phyloP scores from a whole-genome alignment of 139 green algal genomes.

The Coelastrella sp. region DNA sequence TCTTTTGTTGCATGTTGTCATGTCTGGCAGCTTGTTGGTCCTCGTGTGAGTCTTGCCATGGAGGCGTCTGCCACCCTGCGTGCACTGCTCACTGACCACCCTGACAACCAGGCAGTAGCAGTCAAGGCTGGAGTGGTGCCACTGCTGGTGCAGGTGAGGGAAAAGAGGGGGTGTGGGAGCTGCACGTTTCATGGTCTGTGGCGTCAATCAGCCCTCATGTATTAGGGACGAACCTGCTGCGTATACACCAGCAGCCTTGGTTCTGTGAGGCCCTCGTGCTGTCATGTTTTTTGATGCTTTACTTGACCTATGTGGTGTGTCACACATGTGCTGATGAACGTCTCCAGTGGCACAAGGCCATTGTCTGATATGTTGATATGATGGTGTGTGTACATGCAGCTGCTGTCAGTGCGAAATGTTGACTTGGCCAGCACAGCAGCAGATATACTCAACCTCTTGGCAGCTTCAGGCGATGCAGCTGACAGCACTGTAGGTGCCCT shows the following conservation, averaged over 20 bases:
- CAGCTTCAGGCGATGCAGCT: constrained; percentile 10
- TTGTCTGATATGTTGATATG: too few relatives aligned
- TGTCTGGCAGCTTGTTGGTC: constrained; percentile 39
- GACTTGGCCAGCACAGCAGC: constrained; percentile 57
- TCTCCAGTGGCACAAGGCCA: too few relatives aligned
- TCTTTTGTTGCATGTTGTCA: neutral
- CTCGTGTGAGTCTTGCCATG: constrained; percentile 52
- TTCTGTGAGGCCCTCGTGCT: too few relatives aligned
- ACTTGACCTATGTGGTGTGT: too few relatives aligned
- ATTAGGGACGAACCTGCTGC: too few relatives aligned
- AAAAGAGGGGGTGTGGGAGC: too few relatives aligned
- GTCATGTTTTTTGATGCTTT: too few relatives aligned
- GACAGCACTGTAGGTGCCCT: neutral
- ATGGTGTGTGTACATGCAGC: too few relatives aligned
- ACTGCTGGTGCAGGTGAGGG: constrained; percentile 55
- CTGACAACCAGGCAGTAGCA: constrained; percentile 35
- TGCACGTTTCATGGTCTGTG: too few relatives aligned
- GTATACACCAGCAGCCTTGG: too few relatives aligned
- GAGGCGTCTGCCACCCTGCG: constrained; percentile 50
- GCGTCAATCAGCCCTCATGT: too few relatives aligned
- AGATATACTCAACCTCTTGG: constrained; percentile 42
- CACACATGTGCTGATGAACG: neutral
- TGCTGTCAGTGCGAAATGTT: constrained; percentile 53
- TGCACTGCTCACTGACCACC: constrained; percentile 51
- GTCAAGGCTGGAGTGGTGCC: constrained; percentile 39